Evolutionary conservation across 208 protist species (phyloP).

Genomic region (Leishmania gerbilli): DNA sequence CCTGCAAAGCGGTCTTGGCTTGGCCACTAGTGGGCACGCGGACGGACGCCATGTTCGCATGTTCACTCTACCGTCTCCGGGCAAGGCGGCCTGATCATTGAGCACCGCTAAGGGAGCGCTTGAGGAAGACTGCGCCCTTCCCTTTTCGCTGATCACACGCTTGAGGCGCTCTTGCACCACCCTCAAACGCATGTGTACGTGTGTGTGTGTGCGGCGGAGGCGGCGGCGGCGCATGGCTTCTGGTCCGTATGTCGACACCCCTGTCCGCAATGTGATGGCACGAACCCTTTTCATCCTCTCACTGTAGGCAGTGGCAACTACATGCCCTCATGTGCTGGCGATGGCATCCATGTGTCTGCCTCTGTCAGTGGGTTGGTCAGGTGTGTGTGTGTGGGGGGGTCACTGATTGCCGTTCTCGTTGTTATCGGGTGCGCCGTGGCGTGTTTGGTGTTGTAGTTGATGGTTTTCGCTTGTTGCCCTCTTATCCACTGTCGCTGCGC

Average conservation of each 20-base stretch:
- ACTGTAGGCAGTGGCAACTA: background rate
- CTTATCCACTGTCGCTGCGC: background rate
- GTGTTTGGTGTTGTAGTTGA: background rate
- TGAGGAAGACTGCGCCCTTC: background rate
- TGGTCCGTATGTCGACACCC: background rate
- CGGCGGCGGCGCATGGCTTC: background rate
- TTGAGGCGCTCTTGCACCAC: background rate
- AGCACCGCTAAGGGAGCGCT: background rate
- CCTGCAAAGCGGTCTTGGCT: slow-evolving; percentile 50
- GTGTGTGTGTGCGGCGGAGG: background rate
- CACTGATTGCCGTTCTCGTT: background rate
- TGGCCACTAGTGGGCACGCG: slow-evolving; percentile 65
- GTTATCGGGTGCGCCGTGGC: background rate
- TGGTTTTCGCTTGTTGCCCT: no score
- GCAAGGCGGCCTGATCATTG: slow-evolving; percentile 9
- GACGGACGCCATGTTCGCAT: slow-evolving; percentile 64
- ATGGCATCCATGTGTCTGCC: background rate
- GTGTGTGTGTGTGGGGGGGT: background rate
- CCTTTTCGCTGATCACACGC: background rate
- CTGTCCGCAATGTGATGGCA: background rate
- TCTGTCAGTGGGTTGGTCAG: background rate
- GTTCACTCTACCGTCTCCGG: slow-evolving; percentile 35
- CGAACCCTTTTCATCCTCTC: background rate
- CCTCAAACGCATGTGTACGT: background rate
- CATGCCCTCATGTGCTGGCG: background rate